Evolutionary conservation across 2,329 filamentous ascomycete genomes (phyloP), one percentile per base, ranked within the genome.

Genomic region (Alternaria tenuissima): DNA sequence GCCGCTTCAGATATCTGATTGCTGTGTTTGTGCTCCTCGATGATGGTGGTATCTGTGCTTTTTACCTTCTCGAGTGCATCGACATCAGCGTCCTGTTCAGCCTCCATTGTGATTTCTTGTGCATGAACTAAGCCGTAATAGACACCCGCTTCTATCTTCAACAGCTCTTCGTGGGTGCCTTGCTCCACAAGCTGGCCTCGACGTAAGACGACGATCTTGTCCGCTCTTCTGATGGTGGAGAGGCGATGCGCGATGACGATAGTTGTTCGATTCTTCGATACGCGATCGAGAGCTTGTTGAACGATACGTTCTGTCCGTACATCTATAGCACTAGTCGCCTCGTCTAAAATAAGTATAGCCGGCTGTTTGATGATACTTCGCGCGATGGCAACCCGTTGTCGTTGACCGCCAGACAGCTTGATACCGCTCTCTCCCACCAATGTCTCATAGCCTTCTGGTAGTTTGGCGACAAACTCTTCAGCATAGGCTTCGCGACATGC

Each of bases 401-500:
- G 87, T 75, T 96, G 92, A 1, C 93, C 93, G n/a, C 92, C 91
- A 11, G 90, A 93, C 1, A 96, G 81, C 73, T 91, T 92, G 48
- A 90, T 89, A 5, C 92, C 92, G 28, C 86, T 86, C 71, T 94
- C 91, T 1, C 92, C 92, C 1, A 95, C 91, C 8, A 86, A 78
- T 0, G 92, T 93, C 5, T 90, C 84, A 71, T 94, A 94, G 1
- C 88, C 87, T 81, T 91, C 49, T 5, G 77, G 78, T 14, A 80
- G 61, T 51, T 68, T 73, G 7, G 63, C 57, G 38, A 80, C 78
- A 58, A 79, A 80, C 43, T 80, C 77, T 18, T 78, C 72, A 2
- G 78, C 78, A 52, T 75, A 76, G 6, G 78, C 78, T 48, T 79
- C 76, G 34, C 70, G 71, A 63, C 78, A 80, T 2, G 78, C 78